Evolutionary conservation across 2,329 filamentous ascomycete species (phyloP), one percentile per base, ranked within the genome.

Genomic region (Huntiella abstrusa): DNA sequence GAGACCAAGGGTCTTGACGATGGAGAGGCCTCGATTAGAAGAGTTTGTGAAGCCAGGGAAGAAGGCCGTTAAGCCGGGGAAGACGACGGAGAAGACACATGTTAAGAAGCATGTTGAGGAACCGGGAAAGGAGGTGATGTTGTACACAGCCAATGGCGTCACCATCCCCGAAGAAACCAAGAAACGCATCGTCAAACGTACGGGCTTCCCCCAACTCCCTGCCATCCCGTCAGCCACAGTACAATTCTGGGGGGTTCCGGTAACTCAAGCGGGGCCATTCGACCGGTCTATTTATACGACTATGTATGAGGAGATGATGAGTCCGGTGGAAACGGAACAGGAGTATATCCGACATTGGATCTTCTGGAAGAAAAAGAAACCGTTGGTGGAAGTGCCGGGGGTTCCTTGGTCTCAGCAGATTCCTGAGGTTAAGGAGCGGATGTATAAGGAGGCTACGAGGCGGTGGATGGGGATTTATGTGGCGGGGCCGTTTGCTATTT

Each of bases 381-480:
- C 45, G 8, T 32, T 45, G 3, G 44, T 43, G 6, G 34, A 39
- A 16, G 48, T 46, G 11, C 33, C 28, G 7, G 16, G 16, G 13
- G 32, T 46, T n/a, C 48, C 44, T 22, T 49, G 37, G 15, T 49
- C 48, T 28, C 28, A 36, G 32, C 48, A 49, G 44, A 38, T 45
- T 17, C 48, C 37, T 4, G 40, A 46, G 19, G 48, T 46, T 17
- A 45, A 46, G 35, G 45, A 49, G 36, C 41, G 41, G 28, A 46
- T 49, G 39, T 49, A 49, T 37, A 49, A 44, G 13, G 41, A 46
- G 16, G 48, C 44, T 10, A 41, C 43, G 28, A 45, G 48, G 12
- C 37, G 41, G 19, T 49, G 48, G 48, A 49, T 45, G 32, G 43
- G 48, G 13, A 41, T 45, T 10, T 46, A 46, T 33, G 41, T 49